Evolutionary conservation across 176 grass and related monocot genomes (phyloP).

Genomic region (Oryza meridionalis): DNA sequence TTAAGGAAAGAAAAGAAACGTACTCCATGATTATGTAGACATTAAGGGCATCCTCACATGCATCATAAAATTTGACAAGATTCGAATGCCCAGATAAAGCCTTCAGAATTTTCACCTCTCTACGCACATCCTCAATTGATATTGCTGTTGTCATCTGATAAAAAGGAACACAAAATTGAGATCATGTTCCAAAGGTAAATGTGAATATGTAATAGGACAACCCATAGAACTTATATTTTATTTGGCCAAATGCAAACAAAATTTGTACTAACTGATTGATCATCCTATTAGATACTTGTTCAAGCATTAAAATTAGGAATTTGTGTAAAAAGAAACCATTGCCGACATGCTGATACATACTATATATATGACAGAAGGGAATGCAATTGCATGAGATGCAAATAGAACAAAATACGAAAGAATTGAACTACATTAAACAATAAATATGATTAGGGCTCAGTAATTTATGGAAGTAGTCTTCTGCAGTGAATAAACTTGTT

Average conservation of each 20-base stretch:
- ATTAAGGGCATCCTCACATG: constrained; percentile 86
- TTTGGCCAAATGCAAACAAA: constrained; percentile 2
- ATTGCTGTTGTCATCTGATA: constrained; percentile 95
- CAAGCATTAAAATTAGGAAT: constrained; percentile 12
- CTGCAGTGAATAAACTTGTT: neutral
- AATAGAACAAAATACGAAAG: constrained; percentile 34
- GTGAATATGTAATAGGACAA: constrained; percentile 13
- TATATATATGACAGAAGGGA: constrained; percentile 29
- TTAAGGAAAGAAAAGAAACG: constrained; percentile 40
- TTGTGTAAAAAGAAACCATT: neutral
- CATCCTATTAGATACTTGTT: constrained; percentile 20
- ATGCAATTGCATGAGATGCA: constrained; percentile 38
- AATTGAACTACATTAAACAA: constrained; percentile 17
- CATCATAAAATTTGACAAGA: constrained; percentile 96
- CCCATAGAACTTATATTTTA: neutral
- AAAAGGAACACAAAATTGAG: constrained; percentile 36
- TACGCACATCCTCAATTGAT: constrained; percentile 98
- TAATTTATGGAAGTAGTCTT: constrained; percentile 28
- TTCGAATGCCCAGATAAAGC: constrained; percentile 87
- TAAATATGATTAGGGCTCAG: neutral
- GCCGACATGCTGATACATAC: neutral
- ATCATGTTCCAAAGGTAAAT: constrained; percentile 33
- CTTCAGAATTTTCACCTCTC: constrained; percentile 98
- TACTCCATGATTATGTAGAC: constrained; percentile 99
- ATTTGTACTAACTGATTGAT: neutral